Conservation (phyloP, 2,329 filamentous ascomycete species). For the Exophiala spinifera region DNA sequence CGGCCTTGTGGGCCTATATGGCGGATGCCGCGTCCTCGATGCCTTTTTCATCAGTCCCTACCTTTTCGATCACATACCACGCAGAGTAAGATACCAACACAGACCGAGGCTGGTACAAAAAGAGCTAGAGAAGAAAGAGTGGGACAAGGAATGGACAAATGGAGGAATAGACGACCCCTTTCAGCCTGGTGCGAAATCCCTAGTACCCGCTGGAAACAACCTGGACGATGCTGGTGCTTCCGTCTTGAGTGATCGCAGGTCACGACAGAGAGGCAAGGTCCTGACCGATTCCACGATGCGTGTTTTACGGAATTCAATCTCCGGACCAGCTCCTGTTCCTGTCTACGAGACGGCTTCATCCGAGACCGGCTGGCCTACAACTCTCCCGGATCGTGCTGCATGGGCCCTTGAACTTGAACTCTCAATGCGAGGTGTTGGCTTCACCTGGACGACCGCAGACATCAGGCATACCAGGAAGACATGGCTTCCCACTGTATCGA, state of each 20-base stretch:
- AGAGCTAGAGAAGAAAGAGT: slow-evolving; percentile 9
- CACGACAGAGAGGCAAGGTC: not conserved
- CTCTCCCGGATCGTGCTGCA: slow-evolving; percentile 40
- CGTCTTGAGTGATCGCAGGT: not conserved
- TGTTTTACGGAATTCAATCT: slow-evolving; percentile 18
- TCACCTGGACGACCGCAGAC: slow-evolving; percentile 47
- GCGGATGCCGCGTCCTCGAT: slow-evolving; percentile 42
- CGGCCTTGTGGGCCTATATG: slow-evolving; percentile 44
- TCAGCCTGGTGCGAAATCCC: slow-evolving; percentile 3
- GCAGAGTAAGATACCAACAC: slow-evolving; percentile 43
- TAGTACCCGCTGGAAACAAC: not conserved
- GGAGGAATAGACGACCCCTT: slow-evolving; percentile 23
- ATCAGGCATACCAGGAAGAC: slow-evolving; percentile 45
- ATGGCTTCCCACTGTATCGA: slow-evolving; percentile 41
- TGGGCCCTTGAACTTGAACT: slow-evolving; percentile 47
- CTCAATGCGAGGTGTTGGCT: slow-evolving; percentile 45
- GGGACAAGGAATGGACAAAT: slow-evolving; percentile 18
- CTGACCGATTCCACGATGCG: not conserved
- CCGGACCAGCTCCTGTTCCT: slow-evolving; percentile 30
- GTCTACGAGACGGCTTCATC: slow-evolving; percentile 40
- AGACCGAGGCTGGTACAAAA: slow-evolving; percentile 34
- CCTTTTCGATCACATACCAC: slow-evolving; percentile 40
- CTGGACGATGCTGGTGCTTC: not conserved
- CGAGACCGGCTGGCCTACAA: slow-evolving; percentile 40
- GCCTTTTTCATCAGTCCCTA: slow-evolving; percentile 46